Base-by-base conservation (phyloP, 2,329 filamentous ascomycete species). In the Paraphaeosphaeria minitans region DNA sequence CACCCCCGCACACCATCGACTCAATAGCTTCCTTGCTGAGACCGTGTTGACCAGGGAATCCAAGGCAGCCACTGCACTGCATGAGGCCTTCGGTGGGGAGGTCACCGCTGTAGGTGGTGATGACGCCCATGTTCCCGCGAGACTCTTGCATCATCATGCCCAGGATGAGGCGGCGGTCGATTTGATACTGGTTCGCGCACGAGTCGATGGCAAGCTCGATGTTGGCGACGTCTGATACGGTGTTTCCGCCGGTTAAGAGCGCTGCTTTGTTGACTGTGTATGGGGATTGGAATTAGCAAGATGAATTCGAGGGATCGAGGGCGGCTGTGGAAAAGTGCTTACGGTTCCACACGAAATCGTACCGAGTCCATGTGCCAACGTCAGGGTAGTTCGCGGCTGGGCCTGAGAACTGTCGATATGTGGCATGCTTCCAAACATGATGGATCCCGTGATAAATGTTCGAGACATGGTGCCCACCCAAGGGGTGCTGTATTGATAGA, bases 101-200 rank as follows among this genome's bases (percentile, higher is more conserved):
- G 16, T 35, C 47, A 21, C 42, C 52, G 37, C 50, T 59, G 53
- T 50, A 37, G 0, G 62, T 65, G 8, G 62, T 65, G 6, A 19
- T 13, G 13, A 61, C 62, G 45, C 60, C 60, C 8, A 65, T 60
- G 48, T 65, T 42, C 8, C 62, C 62, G 29, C 60, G 55, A 33
- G 52, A 59, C 47, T 65, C 62, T 52, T 65, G 62, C 62, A 65
- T 65, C 24, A 65, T 65, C 1, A 63, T 63, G 16, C 31, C 55
- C n/a, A 65, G 49, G 37, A 65, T 65, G 29, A 65, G 53, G 8
- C 62, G 53, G 37, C 62, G 56, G 39, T 63, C 60, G 12, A 61
- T 56, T 14, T 58, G 56, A 21, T 59, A 39, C 35, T 59, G 53
- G 4, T 27, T 16, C 7, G 62, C 60, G 35, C 45, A 50, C 12